Percentiles rank a stretch among this genome's conserved stretches.
Evolutionary conservation across 192 early-diverging fungal genomes (phyloP).

Genomic region (Coemansia umbellata): DNA sequence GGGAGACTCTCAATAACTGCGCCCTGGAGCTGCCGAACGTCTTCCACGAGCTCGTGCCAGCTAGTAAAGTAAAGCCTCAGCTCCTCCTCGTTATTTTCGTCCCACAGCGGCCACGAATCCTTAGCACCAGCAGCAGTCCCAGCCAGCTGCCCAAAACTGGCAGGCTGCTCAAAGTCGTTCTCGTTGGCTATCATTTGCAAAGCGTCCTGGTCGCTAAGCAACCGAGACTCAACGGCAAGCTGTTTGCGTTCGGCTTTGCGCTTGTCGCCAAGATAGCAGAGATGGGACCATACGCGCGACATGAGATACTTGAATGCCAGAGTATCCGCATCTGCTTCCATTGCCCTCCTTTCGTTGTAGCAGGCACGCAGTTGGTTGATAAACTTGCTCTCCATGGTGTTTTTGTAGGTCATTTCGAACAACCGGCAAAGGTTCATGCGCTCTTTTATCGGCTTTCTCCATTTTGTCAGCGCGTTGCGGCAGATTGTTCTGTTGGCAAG

Average conservation of each 20-base stretch:
- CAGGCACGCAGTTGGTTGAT: neutral
- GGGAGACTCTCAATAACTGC: neutral
- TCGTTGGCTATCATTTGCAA: no score
- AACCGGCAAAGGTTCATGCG: slow-evolving; percentile 5
- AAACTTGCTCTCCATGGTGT: neutral
- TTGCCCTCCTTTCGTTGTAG: neutral
- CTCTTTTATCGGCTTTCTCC: slow-evolving; percentile 5
- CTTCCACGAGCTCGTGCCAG: slow-evolving; percentile 16
- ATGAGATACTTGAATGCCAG: neutral
- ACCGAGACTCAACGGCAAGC: neutral
- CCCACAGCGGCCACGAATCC: no score
- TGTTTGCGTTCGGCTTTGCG: slow-evolving; percentile 2
- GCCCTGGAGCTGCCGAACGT: slow-evolving; percentile 1
- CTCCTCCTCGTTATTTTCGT: no score
- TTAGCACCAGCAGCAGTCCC: neutral
- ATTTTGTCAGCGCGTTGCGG: neutral
- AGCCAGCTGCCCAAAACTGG: neutral
- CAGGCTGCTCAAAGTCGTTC: no score
- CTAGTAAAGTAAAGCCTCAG: slow-evolving; percentile 8
- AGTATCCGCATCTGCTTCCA: slow-evolving; percentile 1
- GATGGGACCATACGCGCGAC: slow-evolving; percentile 4
- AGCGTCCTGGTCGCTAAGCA: neutral
- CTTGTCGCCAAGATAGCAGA: neutral
- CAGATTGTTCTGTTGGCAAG: slow-evolving; percentile 1
- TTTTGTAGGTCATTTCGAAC: no score